Percentiles rank a stretch among this genome's conserved stretches.
These are phyloP conservation scores for Vigna trinervia DNA, from an alignment of 306 rosid genomes.

Conservation along the genomic window DNA sequence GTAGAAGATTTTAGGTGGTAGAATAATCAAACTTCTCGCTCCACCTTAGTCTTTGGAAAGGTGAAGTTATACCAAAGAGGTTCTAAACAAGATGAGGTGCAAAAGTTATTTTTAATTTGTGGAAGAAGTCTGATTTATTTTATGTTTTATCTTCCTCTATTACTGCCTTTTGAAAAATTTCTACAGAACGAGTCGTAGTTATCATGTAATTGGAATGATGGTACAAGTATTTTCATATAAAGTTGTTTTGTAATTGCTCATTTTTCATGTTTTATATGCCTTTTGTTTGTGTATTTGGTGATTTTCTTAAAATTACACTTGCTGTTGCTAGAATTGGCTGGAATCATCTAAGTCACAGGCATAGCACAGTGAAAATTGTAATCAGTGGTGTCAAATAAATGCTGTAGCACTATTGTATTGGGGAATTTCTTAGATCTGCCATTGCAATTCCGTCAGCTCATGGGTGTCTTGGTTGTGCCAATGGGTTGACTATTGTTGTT, in stretches of 20 bases:
- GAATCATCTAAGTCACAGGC: not conserved
- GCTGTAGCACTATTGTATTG: not conserved
- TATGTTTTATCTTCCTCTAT: not conserved
- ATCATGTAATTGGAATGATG: not conserved
- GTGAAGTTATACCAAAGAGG: not conserved
- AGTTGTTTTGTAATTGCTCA: not conserved
- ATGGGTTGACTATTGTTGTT: not conserved
- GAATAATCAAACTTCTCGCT: not conserved
- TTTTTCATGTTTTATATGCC: conserved; percentile 16
- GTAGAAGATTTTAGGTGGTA: not conserved
- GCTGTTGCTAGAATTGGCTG: conserved; percentile 2
- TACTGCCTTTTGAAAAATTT: not conserved
- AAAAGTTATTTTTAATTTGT: not conserved
- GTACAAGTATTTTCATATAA: not conserved
- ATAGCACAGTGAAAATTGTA: conserved; percentile 13
- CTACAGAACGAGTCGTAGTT: not conserved
- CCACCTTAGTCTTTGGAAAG: not conserved
- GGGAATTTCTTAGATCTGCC: not conserved
- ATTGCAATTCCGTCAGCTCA: not conserved
- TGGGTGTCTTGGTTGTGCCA: not conserved
- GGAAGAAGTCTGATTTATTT: not conserved
- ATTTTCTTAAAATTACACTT: not conserved
- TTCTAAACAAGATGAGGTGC: not conserved
- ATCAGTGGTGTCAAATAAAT: not conserved
- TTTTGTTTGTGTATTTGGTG: not conserved